phyloP scores from a whole-genome alignment of 352 stramenopile genomes.

The Phytopythium aichiense region DNA sequence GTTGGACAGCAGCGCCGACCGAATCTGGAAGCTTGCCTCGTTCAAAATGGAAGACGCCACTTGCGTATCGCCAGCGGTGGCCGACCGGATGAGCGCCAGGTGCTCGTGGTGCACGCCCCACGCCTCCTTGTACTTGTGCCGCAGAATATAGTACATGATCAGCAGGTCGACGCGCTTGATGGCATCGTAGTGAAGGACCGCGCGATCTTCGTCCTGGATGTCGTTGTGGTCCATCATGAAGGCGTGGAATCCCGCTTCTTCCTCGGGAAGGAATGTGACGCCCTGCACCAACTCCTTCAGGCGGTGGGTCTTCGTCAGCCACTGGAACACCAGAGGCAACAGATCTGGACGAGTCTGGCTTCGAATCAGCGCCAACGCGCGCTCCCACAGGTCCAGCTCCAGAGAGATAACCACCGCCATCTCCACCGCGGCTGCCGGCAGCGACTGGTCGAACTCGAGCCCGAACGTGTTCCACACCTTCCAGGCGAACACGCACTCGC shows the following conservation, averaged over 20 bases:
- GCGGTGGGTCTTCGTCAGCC: constrained; percentile 61
- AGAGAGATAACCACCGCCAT: constrained; percentile 76
- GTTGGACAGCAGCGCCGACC: constrained; percentile 53
- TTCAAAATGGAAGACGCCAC: constrained; percentile 54
- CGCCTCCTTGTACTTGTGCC: constrained; percentile 65
- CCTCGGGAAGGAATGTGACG: constrained; percentile 40
- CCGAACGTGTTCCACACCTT: constrained; percentile 85
- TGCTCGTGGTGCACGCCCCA: constrained; percentile 79
- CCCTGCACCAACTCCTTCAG: constrained; percentile 74
- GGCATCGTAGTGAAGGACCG: constrained; percentile 52
- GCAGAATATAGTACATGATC: constrained; percentile 81
- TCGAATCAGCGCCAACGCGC: constrained; percentile 55
- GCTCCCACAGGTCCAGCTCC: constrained; percentile 74
- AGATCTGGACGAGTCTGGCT: constrained; percentile 53
- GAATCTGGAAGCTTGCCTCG: constrained; percentile 61
- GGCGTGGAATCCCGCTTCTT: constrained; percentile 60
- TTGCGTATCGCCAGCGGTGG: constrained; percentile 54
- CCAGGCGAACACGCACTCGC: constrained; percentile 72
- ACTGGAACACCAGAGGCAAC: constrained; percentile 62
- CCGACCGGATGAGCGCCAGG: constrained; percentile 61
- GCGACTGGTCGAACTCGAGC: constrained; percentile 42
- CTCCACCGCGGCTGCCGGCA: constrained; percentile 45
- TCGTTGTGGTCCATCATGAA: constrained; percentile 72
- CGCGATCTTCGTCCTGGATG: constrained; percentile 31
- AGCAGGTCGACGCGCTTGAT: constrained; percentile 76